phyloP scores from a whole-genome alignment of 805 yeast species.

The Suhomyces vadensis region DNA sequence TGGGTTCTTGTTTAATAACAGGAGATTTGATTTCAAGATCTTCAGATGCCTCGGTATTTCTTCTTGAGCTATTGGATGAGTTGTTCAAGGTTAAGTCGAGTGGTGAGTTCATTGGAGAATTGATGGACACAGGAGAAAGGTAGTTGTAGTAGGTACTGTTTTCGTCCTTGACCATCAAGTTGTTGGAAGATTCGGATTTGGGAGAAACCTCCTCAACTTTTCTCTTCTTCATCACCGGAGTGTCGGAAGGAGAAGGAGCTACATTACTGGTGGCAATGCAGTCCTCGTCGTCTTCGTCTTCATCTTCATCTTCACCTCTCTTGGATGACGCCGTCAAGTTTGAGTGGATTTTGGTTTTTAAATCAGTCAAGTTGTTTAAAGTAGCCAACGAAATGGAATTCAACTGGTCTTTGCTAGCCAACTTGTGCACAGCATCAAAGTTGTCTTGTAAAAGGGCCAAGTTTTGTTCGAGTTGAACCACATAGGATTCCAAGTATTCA shows the following conservation, averaged over 20 bases:
- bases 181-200: not conserved
- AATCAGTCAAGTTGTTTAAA: conserved; percentile 21
- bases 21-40: conserved; percentile 2
- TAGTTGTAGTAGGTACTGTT: conserved; percentile 30
- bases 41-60: conserved; percentile 1
- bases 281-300: conserved; percentile 15
- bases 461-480: conserved; percentile 43
- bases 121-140: conserved; percentile 45
- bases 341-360: conserved; percentile 28
- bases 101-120: conserved; percentile 42
- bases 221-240: conserved; percentile 15
- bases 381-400: conserved; percentile 8
- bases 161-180: conserved; percentile 3
- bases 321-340: conserved; percentile 19
- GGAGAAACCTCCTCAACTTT: conserved; percentile 8
- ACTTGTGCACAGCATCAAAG: conserved; percentile 18
- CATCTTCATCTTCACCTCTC: conserved; percentile 12
- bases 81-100: conserved; percentile 34
- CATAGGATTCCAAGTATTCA: conserved; percentile 73
- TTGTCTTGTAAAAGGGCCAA: conserved; percentile 26
- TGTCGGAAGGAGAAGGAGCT: not conserved
- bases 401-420: conserved; percentile 14
- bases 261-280: conserved; percentile 2
- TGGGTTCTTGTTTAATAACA: conserved; percentile 2
- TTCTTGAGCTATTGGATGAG: conserved; percentile 6